These are phyloP conservation scores for Nosema muscidifuracis DNA, from an alignment of 371 early-diverging fungal species.

Conservation along the genomic window DNA sequence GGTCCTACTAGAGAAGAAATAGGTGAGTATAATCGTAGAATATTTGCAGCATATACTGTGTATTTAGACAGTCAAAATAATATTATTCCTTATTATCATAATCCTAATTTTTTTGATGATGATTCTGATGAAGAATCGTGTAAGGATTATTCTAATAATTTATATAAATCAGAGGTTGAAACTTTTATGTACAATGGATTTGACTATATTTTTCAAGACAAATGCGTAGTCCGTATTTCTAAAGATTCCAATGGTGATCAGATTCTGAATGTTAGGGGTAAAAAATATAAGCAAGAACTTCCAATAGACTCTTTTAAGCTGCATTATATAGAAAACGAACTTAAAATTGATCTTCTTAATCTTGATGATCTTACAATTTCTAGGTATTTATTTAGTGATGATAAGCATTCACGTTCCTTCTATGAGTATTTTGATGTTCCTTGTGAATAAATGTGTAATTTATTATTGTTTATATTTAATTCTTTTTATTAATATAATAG, in stretches of 20 bases:
- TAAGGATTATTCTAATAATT: not conserved
- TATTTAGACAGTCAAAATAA: not conserved
- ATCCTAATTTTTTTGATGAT: constrained; percentile 18
- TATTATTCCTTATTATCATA: not conserved
- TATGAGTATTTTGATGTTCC: constrained; percentile 1
- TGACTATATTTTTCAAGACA: constrained; percentile 3
- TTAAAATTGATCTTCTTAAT: not conserved
- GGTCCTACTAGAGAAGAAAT: constrained; percentile 25
- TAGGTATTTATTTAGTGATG: not conserved
- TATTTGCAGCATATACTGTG: constrained; percentile 5
- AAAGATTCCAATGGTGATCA: not conserved
- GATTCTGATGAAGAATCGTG: not conserved
- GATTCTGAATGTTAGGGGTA: not conserved
- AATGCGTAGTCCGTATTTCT: not conserved
- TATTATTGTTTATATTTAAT: too few relatives aligned
- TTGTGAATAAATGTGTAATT: too few relatives aligned
- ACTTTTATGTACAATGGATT: not conserved
- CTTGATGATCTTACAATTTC: not conserved
- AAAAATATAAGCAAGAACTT: not conserved
- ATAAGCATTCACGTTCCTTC: not conserved
- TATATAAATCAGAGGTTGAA: constrained; percentile 8
- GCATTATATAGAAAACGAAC: not conserved
- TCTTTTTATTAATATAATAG: too few relatives aligned
- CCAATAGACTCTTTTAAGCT: not conserved
- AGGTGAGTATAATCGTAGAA: constrained; percentile 19